A percentile compares a stretch with the other conserved stretches of the same genome.
These are phyloP conservation scores for Coemansia javaensis DNA, from an alignment of 192 early-diverging fungal species.

Conservation along the genomic window DNA sequence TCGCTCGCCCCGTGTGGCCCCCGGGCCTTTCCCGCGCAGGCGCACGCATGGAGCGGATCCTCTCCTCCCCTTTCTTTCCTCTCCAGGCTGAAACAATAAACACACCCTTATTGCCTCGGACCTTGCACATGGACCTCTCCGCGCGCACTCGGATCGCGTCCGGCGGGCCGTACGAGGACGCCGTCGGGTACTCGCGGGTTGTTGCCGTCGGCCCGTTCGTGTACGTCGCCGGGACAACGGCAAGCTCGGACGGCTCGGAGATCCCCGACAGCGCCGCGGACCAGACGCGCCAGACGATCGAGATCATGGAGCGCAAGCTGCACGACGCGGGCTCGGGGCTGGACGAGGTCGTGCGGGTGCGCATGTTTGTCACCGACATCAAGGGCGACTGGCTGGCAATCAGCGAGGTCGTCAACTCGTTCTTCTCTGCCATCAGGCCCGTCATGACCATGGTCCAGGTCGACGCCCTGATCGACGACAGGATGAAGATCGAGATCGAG, in stretches of 20 bases:
- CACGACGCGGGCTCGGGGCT: neutral
- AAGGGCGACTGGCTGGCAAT: constrained; percentile 36
- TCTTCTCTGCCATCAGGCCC: constrained; percentile 17
- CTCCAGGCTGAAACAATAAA: too few relatives aligned
- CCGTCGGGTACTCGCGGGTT: constrained; percentile 28
- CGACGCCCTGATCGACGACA: constrained; percentile 23
- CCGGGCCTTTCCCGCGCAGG: too few relatives aligned
- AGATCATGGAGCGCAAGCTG: constrained; percentile 18
- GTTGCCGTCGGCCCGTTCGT: constrained; percentile 13
- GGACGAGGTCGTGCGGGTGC: constrained; percentile 30
- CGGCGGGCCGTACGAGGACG: constrained; percentile 28
- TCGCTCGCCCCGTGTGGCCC: too few relatives aligned
- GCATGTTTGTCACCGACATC: constrained; percentile 40
- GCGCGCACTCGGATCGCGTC: constrained; percentile 5
- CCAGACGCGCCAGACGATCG: constrained; percentile 16
- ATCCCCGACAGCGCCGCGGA: constrained; percentile 2
- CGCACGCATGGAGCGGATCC: too few relatives aligned
- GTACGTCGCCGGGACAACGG: constrained; percentile 24
- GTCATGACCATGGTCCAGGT: constrained; percentile 48
- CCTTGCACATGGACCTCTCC: constrained; percentile 3
- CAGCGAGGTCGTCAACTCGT: constrained; percentile 21
- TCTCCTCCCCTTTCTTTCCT: neutral
- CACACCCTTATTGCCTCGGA: too few relatives aligned
- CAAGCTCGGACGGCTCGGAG: constrained; percentile 15
- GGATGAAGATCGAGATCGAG: constrained; percentile 47